Evolutionary conservation across 148 eudicot species (phyloP), one percentile per base, ranked within the genome.

Genomic region (Diospyros kaki): DNA sequence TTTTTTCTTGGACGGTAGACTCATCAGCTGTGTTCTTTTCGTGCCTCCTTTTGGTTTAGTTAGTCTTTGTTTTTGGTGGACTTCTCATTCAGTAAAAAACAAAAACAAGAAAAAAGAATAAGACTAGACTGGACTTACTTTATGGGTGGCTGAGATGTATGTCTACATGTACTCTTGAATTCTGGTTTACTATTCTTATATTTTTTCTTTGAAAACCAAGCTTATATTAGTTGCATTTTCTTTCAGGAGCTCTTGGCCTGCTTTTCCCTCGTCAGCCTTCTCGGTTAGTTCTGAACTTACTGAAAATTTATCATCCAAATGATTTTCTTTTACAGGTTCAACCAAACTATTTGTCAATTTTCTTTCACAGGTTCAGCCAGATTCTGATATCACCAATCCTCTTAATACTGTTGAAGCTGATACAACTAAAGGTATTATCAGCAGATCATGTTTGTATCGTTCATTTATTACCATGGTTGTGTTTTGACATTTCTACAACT

Each of bases 161-260:
- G 11, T 46, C 2, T n/a, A 44, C 46, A 43, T 46, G 50, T 48
- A 28, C 28, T 28, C 28, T 28, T 28, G 28, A 28, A 28, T 28
- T 28, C 28, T 28, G 28, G 28, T 28, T 28, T 28, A 28, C 28
- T 28, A 28, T 28, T 43, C 18, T 28, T 66, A 18, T 69, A 50
- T 77, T 44, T 45, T 71, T 54, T 43, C 55, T 71, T 15, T 64
- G 40, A 63, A 50, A 54, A 53, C 38, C 55, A 43, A 2, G 53
- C 58, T 77, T 46, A 77, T 43, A 44, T 44, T 48, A 43, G 58
- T 73, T 62, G 44, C 41, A 9, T 39, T 56, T 68, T 14, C 61
- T 56, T 75, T 86, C 98, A 89, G 98, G 84, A 77, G 85, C 54
- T 72, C 88, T 58, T 91, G 96, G 98, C 82, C 89, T 79, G 76